Percentiles rank a stretch among this genome's conserved stretches.
These are phyloP conservation scores for Cystobasidium ongulense DNA, from an alignment of 768 basidiomycete species.

Conservation along the genomic window DNA sequence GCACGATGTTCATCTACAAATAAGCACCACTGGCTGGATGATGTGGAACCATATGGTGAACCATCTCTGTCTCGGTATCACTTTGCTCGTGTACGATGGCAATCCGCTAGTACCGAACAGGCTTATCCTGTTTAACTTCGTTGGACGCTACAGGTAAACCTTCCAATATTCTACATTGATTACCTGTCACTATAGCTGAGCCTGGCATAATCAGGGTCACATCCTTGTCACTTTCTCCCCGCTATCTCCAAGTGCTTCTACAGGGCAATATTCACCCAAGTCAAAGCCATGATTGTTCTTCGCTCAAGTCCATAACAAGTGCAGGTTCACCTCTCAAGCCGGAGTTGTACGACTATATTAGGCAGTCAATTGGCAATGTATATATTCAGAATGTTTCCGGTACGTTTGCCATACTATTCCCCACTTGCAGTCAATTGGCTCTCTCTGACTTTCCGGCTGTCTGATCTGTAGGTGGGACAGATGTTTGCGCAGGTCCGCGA, in stretches of 20 bases:
- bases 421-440: neutral
- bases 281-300: constrained; percentile 2
- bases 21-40: constrained; percentile 28
- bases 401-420: neutral
- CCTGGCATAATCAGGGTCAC: constrained; percentile 16
- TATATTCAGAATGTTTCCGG: constrained; percentile 38
- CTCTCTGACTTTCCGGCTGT: no score
- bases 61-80: constrained; percentile 21
- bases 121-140: constrained; percentile 25
- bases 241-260: constrained; percentile 30
- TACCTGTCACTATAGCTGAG: neutral
- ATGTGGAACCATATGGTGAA: constrained; percentile 27
- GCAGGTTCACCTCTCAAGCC: constrained; percentile 28
- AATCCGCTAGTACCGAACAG: constrained; percentile 23
- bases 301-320: constrained; percentile 22
- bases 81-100: constrained; percentile 32
- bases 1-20: constrained; percentile 21
- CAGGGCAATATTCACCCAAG: constrained; percentile 14
- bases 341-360: constrained; percentile 29
- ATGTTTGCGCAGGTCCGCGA: constrained; percentile 35
- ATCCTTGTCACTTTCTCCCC: constrained; percentile 25
- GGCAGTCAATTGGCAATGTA: neutral
- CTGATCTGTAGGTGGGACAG: constrained; percentile 36
- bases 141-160: constrained; percentile 18
- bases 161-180: neutral